These are phyloP conservation scores for apple (Malus domestica) DNA, from an alignment of 306 rosid species.

Conservation along the genomic window ASM211411v1 NC_041798.1:28325501-28326000, in stretches of 20 bases:
- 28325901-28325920: conserved; percentile 51
- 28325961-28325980: not conserved
- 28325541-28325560: not conserved
- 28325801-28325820: conserved; percentile 96
- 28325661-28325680: not conserved
- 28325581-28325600: not conserved
- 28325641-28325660: not conserved
- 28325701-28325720: not conserved
- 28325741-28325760: not conserved
- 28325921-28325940: conserved; percentile 20
- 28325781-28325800: conserved; percentile 87
- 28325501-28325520: not conserved
- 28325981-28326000: not conserved
- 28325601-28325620: not conserved
- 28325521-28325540: not conserved
- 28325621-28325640: not conserved
- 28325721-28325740: not conserved
- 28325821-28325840: conserved; percentile 58
- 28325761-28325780: conserved; percentile 60
- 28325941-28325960: not conserved
- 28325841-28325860: conserved; percentile 77
- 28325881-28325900: conserved; percentile 94
- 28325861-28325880: conserved; percentile 82
- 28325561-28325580: not conserved
- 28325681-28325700: not conserved